Conservation (phyloP, 2,329 filamentous ascomycete genomes). For the Nannizziopsis arthrosporioides region DNA sequence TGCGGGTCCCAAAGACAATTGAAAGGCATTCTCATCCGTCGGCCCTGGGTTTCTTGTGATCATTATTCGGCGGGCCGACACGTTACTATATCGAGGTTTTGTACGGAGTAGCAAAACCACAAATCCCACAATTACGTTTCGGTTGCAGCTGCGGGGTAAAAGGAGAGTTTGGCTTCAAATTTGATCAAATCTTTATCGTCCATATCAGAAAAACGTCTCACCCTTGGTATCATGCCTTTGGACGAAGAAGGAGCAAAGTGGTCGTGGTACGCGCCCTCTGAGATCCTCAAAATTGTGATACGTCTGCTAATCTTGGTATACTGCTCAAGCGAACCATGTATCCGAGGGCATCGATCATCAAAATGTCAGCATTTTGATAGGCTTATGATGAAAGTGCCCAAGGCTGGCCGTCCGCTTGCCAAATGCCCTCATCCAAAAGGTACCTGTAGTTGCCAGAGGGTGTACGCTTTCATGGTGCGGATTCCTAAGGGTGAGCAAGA, state of each 20-base stretch:
- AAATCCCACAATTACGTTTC: no score
- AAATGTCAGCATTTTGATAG: slow-evolving; percentile 40
- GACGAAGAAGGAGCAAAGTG: slow-evolving; percentile 37
- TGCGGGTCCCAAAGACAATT: no score
- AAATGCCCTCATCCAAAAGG: slow-evolving; percentile 38
- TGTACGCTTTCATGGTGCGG: slow-evolving; percentile 35
- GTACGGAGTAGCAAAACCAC: no score
- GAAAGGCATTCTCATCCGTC: no score
- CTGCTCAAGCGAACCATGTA: slow-evolving; percentile 36
- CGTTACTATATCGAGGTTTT: no score
- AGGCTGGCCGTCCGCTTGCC: slow-evolving; percentile 37
- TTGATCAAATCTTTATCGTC: neutral
- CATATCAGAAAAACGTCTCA: neutral
- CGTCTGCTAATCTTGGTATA: neutral
- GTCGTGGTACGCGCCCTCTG: slow-evolving; percentile 29
- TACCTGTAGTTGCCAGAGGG: slow-evolving; percentile 32
- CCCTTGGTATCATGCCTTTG: slow-evolving; percentile 28
- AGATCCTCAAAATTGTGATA: neutral
- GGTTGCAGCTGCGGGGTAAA: neutral
- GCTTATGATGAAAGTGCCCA: slow-evolving; percentile 40
- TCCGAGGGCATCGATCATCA: slow-evolving; percentile 39
- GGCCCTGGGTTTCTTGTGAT: no score
- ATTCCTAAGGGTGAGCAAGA: slow-evolving; percentile 32
- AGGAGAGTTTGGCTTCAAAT: neutral
- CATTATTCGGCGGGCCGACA: no score